phyloP scores from a whole-genome alignment of 345 rosid genomes.

The Eucalyptus regnans region DNA sequence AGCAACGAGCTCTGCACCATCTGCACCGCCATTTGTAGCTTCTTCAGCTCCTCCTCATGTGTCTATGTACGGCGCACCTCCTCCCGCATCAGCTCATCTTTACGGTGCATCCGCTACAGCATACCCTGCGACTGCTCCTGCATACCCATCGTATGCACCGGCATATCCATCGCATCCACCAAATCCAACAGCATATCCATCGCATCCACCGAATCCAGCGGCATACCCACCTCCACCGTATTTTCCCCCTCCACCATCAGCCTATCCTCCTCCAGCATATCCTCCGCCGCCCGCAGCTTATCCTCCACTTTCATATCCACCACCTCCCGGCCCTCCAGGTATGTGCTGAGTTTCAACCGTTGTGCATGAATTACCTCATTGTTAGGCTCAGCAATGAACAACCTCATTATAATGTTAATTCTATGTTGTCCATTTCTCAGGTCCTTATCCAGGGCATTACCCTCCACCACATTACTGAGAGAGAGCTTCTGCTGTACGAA shows the following conservation, averaged over 20 bases:
- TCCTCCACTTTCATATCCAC: constrained; percentile 26
- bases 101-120: background rate
- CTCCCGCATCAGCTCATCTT: constrained; percentile 15
- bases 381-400: background rate
- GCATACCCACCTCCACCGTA: background rate
- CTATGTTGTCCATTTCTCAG: constrained; percentile 7
- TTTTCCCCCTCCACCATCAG: background rate
- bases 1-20: constrained; percentile 10
- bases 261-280: constrained; percentile 16
- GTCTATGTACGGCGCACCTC: background rate
- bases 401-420: background rate
- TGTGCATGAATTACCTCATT: background rate
- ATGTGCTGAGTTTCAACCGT: background rate
- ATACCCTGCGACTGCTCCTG: constrained; percentile 4
- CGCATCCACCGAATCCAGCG: background rate
- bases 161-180: constrained; percentile 9
- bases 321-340: constrained; percentile 44
- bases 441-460: constrained; percentile 44
- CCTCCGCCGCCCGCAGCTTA: constrained; percentile 9
- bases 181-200: background rate
- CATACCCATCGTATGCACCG: constrained; percentile 14
- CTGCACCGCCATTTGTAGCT: constrained; percentile 28
- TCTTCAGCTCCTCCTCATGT: constrained; percentile 6
- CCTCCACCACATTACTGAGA: constrained; percentile 55
- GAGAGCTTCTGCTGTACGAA: background rate